A percentile compares a stretch with the other conserved stretches of the same genome.
These are phyloP conservation scores for Austropuccinia psidii DNA, from an alignment of 1,284 basidiomycete species.

Conservation along the genomic window DNA sequence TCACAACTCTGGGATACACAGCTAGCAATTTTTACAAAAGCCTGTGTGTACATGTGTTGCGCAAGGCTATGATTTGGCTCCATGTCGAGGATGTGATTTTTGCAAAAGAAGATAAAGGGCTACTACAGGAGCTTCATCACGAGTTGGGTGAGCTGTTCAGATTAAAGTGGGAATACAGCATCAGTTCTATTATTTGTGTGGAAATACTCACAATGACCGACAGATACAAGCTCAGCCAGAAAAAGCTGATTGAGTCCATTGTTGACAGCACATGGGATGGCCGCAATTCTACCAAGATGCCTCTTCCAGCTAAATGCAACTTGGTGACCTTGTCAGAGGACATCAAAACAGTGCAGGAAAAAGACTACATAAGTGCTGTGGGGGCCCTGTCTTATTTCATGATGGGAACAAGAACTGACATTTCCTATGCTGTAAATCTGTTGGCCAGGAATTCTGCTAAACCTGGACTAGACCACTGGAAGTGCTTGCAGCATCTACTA, in stretches of 20 bases:
- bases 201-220: too few species aligned
- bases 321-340: too few species aligned
- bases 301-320: too few species aligned
- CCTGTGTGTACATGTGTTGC: neutral
- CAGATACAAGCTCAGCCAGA: too few species aligned
- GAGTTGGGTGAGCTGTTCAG: neutral
- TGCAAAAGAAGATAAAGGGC: neutral
- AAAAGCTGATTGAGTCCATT: too few species aligned
- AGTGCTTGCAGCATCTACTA: neutral
- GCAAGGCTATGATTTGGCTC: neutral
- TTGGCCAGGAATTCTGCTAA: neutral
- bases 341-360: too few species aligned
- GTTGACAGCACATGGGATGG: too few species aligned
- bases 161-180: conserved; percentile 6
- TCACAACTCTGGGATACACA: neutral
- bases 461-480: neutral
- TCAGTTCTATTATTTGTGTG: neutral
- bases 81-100: conserved; percentile 1
- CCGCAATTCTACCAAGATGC: neutral
- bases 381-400: neutral
- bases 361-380: too few species aligned
- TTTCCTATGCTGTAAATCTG: neutral
- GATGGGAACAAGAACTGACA: neutral
- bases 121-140: neutral
- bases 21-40: neutral